These are phyloP conservation scores for Russula foetens DNA, from an alignment of 768 basidiomycete genomes.

Conservation along the genomic window DNA sequence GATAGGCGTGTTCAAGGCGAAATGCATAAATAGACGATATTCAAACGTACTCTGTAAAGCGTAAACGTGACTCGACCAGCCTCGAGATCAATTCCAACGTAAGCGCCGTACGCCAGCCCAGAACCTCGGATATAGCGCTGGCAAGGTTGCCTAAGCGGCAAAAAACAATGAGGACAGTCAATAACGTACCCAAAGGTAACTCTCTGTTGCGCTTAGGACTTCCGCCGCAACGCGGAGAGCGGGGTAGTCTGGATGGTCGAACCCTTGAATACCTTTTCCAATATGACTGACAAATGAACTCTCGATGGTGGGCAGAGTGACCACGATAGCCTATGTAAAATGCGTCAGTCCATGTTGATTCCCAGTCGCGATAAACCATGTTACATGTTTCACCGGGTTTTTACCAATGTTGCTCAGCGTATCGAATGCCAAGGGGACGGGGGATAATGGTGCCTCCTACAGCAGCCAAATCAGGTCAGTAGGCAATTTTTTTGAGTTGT, in stretches of 20 bases:
- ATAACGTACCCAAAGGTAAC: conserved; percentile 76
- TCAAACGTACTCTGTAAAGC: conserved; percentile 60
- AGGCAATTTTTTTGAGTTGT: not conserved
- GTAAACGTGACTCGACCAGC: conserved; percentile 68
- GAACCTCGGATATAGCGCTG: conserved; percentile 88
- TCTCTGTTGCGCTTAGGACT: conserved; percentile 88
- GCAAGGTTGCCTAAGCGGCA: not conserved
- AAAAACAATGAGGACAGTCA: not conserved
- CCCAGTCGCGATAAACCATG: not conserved
- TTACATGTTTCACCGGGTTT: conserved; percentile 63
- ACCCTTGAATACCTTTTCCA: conserved; percentile 72
- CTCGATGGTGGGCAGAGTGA: conserved; percentile 90
- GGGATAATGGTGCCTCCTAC: conserved; percentile 47
- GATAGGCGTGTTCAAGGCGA: not conserved
- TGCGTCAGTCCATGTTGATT: not conserved
- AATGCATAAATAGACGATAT: not conserved
- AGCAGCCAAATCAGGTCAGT: not conserved
- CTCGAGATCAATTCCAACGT: conserved; percentile 65
- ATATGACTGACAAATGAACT: conserved; percentile 79
- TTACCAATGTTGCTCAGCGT: conserved; percentile 71
- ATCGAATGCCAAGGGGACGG: conserved; percentile 56
- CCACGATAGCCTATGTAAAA: conserved; percentile 63
- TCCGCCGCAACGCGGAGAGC: conserved; percentile 80
- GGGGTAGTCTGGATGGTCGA: conserved; percentile 74
- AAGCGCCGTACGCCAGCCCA: conserved; percentile 92